Evolutionary conservation across 1,284 basidiomycete species (phyloP).

Genomic region (Trichosporon ovoides): DNA sequence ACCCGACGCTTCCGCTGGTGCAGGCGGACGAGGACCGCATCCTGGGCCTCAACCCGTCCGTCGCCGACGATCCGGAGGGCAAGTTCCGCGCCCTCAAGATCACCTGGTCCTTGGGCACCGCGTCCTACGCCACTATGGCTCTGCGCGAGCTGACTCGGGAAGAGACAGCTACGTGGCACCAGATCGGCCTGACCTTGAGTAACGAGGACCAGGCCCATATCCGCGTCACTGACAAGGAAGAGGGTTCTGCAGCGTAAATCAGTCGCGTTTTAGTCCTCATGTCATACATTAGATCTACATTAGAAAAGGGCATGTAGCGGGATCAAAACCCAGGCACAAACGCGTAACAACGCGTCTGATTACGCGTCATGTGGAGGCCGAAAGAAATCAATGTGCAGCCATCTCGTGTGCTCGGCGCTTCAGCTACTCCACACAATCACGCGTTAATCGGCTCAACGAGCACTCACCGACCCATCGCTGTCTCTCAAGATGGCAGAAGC

Average conservation of each 20-base stretch:
- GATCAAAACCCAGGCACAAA: neutral
- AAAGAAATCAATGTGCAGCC: neutral
- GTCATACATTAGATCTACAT: neutral
- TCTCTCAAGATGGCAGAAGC: neutral
- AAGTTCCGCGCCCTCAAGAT: constrained; percentile 81
- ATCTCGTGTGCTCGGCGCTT: neutral
- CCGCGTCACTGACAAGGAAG: neutral
- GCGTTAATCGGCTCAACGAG: neutral
- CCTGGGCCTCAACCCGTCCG: constrained; percentile 69
- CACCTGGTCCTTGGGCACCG: constrained; percentile 69
- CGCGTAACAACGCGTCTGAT: neutral
- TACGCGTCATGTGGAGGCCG: neutral
- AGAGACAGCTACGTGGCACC: constrained; percentile 82
- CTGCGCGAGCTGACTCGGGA: constrained; percentile 86
- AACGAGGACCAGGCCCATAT: constrained; percentile 68
- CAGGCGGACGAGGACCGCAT: constrained; percentile 92
- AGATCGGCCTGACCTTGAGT: constrained; percentile 67
- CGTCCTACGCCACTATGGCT: constrained; percentile 94
- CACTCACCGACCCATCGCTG: no score
- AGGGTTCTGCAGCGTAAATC: no score
- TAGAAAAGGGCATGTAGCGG: neutral
- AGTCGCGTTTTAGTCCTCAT: no score
- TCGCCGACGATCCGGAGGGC: constrained; percentile 54
- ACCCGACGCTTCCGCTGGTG: constrained; percentile 82
- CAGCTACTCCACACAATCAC: neutral